Percentiles rank a stretch among this genome's conserved stretches.
phyloP scores from a whole-genome alignment of 768 basidiomycete genomes.

The Holtermannia corniformis region DNA sequence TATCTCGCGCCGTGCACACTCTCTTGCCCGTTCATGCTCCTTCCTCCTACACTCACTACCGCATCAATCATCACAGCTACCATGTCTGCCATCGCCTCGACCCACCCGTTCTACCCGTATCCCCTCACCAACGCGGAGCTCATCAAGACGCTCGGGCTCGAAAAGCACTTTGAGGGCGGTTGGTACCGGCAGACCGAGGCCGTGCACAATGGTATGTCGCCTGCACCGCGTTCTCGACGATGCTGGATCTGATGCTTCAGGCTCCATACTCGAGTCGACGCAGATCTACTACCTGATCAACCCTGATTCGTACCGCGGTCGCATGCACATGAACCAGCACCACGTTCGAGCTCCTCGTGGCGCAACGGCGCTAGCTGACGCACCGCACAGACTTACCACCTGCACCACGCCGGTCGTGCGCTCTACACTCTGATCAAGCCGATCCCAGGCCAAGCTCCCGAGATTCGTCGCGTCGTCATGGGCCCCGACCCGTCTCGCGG shows the following conservation, averaged over 20 bases:
- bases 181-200: conserved; percentile 26
- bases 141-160: conserved; percentile 33
- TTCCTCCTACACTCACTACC: too few species aligned
- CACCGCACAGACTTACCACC: conserved; percentile 53
- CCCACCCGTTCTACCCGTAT: conserved; percentile 22
- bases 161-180: conserved; percentile 33
- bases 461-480: too few species aligned
- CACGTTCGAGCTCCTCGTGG: too few species aligned
- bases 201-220: conserved; percentile 11
- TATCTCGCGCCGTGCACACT: too few species aligned
- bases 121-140: conserved; percentile 21
- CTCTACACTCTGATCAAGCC: conserved; percentile 48
- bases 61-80: too few species aligned
- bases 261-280: conserved; percentile 29
- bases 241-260: too few species aligned
- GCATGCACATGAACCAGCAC: conserved; percentile 35
- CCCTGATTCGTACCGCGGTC: conserved; percentile 17
- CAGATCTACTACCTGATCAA: conserved; percentile 31
- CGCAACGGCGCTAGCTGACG: too few species aligned
- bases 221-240: too few species aligned
- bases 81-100: too few species aligned
- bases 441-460: conserved; percentile 28
- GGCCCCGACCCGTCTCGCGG: conserved; percentile 45
- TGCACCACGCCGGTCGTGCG: conserved; percentile 49
- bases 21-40: too few species aligned